Base-by-base conservation (phyloP, 352 stramenopile genomes). In the Pythium brachiatum region DNA sequence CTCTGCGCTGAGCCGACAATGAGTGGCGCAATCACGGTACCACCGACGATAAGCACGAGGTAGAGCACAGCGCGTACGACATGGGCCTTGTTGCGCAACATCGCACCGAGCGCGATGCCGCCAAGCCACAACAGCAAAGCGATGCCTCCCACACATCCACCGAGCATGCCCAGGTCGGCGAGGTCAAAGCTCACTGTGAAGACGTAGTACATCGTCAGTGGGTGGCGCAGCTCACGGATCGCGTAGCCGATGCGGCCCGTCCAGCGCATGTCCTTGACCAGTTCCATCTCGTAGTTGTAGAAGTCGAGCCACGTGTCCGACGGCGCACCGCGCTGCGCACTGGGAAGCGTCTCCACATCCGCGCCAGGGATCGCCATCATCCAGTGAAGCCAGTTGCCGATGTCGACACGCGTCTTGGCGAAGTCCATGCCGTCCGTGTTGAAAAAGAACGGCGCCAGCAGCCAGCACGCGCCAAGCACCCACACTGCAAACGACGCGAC, bases 401-500 rank as follows among this genome's bases (percentile, higher is more conserved):
- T 77, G 71, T 96, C 88, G 15, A 90, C 86, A 36, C 75, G 78
- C 2, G 83, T 95, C 74, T 96, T 96, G 5, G 78, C 73, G 48
- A 94, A 96, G 55, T 96, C 88, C 53, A 96, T 74, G 2, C 86
- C 85, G 53, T 93, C 84, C 27, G 88, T 94, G 65, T 95, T 95
- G 74, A 92, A 95, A 53, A 96, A 76, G 66, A 96, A 95, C 5
- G 88, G 88, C 1, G 86, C 83, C 32, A 91, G 68, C 23, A 95
- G 65, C 86, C 86, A 96, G 50, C 79, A 91, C 11, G 75, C 72
- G 7, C 84, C 84, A 9, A 96, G 80, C 21, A 95, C 54, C 86
- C 86, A 95, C 27, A 96, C 84, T 6, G 88, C 83, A 61, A 95
- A 96, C n/a, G 88, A 95, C 39, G 84, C 83, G 26, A 95, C 84